Percentiles rank a stretch among this genome's conserved stretches.
These are phyloP conservation scores for Globisporangium irregulare DNA, from an alignment of 352 stramenopile genomes.

Conservation along the genomic window DNA sequence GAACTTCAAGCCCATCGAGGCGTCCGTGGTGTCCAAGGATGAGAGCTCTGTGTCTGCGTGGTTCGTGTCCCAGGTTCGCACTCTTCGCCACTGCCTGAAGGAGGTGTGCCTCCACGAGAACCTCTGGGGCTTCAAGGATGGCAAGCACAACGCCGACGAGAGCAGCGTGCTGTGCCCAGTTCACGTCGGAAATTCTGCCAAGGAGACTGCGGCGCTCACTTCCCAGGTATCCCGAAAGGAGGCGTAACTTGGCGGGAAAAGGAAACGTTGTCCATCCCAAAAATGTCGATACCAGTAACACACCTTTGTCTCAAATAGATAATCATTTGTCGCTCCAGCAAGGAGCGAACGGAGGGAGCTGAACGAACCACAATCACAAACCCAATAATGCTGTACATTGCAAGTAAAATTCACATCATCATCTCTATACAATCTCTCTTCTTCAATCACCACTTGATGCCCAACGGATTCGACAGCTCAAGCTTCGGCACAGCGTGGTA, in stretches of 20 bases:
- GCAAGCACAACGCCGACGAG: constrained; percentile 64
- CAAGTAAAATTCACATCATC: constrained; percentile 7
- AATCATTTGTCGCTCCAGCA: constrained; percentile 6
- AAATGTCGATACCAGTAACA: constrained; percentile 13
- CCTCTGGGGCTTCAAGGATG: constrained; percentile 78
- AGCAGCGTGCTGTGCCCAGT: constrained; percentile 79
- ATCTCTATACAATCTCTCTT: constrained; percentile 9
- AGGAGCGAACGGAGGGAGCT: constrained; percentile 2
- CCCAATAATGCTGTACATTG: constrained; percentile 18
- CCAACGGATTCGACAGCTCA: constrained; percentile 78
- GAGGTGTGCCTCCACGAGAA: constrained; percentile 84
- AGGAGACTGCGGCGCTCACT: constrained; percentile 66
- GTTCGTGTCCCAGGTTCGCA: constrained; percentile 62
- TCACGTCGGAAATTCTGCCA: constrained; percentile 60
- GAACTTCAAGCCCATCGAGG: constrained; percentile 49
- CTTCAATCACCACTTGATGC: constrained; percentile 83
- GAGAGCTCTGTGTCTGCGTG: constrained; percentile 60
- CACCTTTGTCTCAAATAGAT: constrained; percentile 18
- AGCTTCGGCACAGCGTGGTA: constrained; percentile 87
- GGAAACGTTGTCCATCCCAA: neutral
- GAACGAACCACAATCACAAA: neutral
- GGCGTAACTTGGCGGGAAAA: constrained; percentile 14
- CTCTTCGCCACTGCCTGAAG: constrained; percentile 64
- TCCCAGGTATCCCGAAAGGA: constrained; percentile 45
- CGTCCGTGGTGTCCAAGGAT: constrained; percentile 28